Evolutionary conservation across 108 stramenopile species (phyloP), one percentile per base, ranked within the genome.

Genomic region (Poteriospumella lacustris): DNA sequence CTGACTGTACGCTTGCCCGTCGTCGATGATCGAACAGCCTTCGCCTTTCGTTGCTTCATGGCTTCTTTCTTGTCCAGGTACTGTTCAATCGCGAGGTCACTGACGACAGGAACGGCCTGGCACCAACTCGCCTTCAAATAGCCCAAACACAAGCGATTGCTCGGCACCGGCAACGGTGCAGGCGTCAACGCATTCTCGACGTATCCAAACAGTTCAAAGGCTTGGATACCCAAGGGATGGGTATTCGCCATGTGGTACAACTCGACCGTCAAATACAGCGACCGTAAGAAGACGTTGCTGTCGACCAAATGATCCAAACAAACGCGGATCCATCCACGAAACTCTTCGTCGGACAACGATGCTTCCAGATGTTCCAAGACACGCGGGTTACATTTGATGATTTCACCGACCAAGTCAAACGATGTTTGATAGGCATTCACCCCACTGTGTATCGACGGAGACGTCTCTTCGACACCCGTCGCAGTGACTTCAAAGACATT

Each of bases 221-320:
- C n/a, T n/a, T n/a, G n/a, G n/a, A n/a, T n/a, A 31, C 52, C 73
- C 73, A 75, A 36, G 0, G 12, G 2, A 15, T 36, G 12, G 24
- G 1, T 2, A 1, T 58, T 9, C 47, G 12, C 73, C 31, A 28
- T 29, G 73, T 75, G 0, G 26, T 56, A 26, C 43, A 36, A 2
- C 26, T 92, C 91, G 59, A 92, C 34, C 39, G 86, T 90, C 24
- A 92, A 75, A 0, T 91, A 52, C 33, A 93, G 56, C 41, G 90
- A 86, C 26, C 92, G 89, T 56, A 95, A 79, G 84, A 95, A 95
- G 26, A 95, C 94, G 76, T 95, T 95, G 47, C 89, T 90, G 82
- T 95, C 94, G 36, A 95, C 88, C 24, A 95, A 81, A 76, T 93
- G 90, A 41, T 89, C 81, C 42, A 89, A 82, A 41, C 87, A 87